These are phyloP conservation scores for Rhodotorula mucilaginosa DNA, from an alignment of 1,284 basidiomycete genomes.

Conservation along the genomic window DNA sequence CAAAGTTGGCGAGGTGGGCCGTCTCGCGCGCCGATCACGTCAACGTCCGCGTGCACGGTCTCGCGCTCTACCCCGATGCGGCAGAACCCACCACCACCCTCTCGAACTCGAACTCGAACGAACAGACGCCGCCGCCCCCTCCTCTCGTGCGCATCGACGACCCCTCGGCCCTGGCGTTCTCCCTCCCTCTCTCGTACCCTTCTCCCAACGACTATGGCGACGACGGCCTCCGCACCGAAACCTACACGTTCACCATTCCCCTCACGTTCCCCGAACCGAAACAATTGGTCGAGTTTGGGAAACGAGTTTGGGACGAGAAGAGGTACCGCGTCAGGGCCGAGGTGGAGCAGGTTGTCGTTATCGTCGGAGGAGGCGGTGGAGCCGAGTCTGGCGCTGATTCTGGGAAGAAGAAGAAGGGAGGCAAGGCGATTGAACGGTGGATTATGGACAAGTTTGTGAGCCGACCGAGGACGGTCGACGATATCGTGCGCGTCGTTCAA, in stretches of 20 bases:
- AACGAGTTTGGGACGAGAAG: slow-evolving; percentile 22
- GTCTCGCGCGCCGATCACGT: slow-evolving; percentile 26
- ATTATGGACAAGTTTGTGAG: slow-evolving; percentile 14
- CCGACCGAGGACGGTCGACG: not conserved
- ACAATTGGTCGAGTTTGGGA: slow-evolving; percentile 23
- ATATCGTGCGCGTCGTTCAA: not conserved
- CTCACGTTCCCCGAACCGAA: slow-evolving; percentile 33
- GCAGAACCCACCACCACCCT: slow-evolving; percentile 13
- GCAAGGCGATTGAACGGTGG: not conserved
- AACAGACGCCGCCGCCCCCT: not conserved
- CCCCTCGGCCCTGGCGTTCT: slow-evolving; percentile 10
- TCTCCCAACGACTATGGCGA: slow-evolving; percentile 1
- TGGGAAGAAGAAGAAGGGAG: not conserved
- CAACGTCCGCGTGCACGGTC: slow-evolving; percentile 14
- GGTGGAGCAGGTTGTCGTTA: not conserved
- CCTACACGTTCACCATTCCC: slow-evolving; percentile 34
- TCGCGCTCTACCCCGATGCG: slow-evolving; percentile 18
- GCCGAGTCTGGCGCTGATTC: not conserved
- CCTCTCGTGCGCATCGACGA: slow-evolving; percentile 23
- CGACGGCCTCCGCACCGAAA: slow-evolving; percentile 11
- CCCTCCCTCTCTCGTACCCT: slow-evolving; percentile 34
- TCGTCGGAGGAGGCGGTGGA: slow-evolving; percentile 1
- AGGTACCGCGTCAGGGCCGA: slow-evolving; percentile 25
- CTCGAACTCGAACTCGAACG: slow-evolving; percentile 19
- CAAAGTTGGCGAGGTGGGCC: slow-evolving; percentile 33